Conservation (phyloP, 2,329 filamentous ascomycete genomes). For the Monosporascus sp. region DNA sequence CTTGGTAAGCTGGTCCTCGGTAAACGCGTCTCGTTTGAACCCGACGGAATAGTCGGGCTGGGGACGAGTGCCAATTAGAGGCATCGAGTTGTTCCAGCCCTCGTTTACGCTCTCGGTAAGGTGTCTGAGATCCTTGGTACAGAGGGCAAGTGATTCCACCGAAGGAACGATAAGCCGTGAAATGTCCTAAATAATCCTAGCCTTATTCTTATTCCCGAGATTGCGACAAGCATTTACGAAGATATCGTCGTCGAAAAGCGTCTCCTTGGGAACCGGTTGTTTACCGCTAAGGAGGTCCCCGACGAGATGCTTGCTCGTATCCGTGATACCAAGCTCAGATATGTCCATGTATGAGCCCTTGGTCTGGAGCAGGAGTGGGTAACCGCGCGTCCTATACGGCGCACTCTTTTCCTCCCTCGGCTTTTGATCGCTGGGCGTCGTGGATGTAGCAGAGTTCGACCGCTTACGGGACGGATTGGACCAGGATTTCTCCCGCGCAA, state of each 20-base stretch:
- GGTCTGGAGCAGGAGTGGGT: conserved; percentile 30
- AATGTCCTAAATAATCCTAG: conserved; percentile 34
- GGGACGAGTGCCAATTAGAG: conserved; percentile 30
- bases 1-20: conserved; percentile 34
- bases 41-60: conserved; percentile 41
- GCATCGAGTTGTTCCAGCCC: conserved; percentile 35
- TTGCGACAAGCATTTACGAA: conserved; percentile 30
- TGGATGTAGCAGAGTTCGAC: conserved; percentile 19
- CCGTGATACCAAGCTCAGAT: conserved; percentile 25
- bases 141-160: conserved; percentile 28
- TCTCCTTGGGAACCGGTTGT: conserved; percentile 23
- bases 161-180: conserved; percentile 33
- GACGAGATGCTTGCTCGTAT: conserved; percentile 19
- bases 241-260: conserved; percentile 33
- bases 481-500: conserved; percentile 25
- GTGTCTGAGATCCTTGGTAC: conserved; percentile 22
- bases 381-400: conserved; percentile 31
- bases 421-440: conserved; percentile 33
- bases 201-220: conserved; percentile 29
- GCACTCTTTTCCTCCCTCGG: conserved; percentile 33
- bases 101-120: conserved; percentile 37
- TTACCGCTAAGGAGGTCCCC: too few relatives aligned
- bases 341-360: conserved; percentile 36
- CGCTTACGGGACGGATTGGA: conserved; percentile 18
- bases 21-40: conserved; percentile 37